Base-by-base conservation (phyloP, 1,139 yeast species). In the Saccharomyces hybrid region DNA sequence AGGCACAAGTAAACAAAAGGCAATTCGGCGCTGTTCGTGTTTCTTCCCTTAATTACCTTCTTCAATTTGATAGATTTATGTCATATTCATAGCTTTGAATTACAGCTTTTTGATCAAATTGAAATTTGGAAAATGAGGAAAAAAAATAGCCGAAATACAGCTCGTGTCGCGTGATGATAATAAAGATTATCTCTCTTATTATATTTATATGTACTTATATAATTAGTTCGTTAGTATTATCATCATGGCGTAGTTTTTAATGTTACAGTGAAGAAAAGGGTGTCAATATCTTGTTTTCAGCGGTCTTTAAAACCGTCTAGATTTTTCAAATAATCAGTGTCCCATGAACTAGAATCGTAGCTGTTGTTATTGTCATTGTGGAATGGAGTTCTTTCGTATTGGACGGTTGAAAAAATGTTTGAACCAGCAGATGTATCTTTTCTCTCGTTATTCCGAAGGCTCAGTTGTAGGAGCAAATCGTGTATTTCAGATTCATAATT, bases 401-500 rank as follows among this genome's bases (percentile, higher is more conserved):
- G 31, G 32, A 26, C 26, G 1, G 50, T 56, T 9, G 59, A 53
- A 29, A 53, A 57, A 12, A 46, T 44, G n/a, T 31, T 51, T 16
- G 52, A 50, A 21, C 49, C 26, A 24, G 46, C 48, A 28, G 52
- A 50, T 14, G 47, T 42, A 50, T 50, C 46, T 16, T 50, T 50
- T 14, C 27, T 44, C 1, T 44, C 42, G n/a, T 44, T 44, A 19
- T 44, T n/a, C 21, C 47, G 52, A 11, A 46, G 50, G n/a, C 34
- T 42, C 3, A 51, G 42, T 14, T 47, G 49, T 21, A 31, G 21
- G 63, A 44, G 55, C 54, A 21, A 67, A 62, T 26, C 61, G 55
- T 21, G 60, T 57, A 24, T 69, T 60, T 29, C 61, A 62, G 9
- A 52, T 53, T 11, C 52, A 48, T 9, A 62, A 50, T 16, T 64